Conservation (phyloP, 108 stramenopile species). For the Nannochloropsis gaditana region DNA sequence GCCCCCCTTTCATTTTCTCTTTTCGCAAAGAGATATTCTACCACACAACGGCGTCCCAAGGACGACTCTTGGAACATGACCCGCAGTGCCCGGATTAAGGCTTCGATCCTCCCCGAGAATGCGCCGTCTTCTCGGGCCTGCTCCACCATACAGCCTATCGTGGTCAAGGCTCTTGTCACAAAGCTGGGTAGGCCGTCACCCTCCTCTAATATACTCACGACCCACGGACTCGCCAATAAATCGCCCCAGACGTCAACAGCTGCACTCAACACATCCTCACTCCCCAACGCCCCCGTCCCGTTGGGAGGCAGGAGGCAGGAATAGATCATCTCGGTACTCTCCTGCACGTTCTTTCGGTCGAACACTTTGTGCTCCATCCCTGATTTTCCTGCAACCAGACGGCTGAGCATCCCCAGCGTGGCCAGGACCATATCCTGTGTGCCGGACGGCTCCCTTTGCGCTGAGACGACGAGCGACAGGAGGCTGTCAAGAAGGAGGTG, state of each 20-base stretch:
- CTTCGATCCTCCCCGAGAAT: background rate
- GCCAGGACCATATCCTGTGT: background rate
- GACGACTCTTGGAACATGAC: constrained; percentile 9
- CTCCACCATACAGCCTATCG: background rate
- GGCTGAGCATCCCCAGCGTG: background rate
- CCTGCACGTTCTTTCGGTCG: background rate
- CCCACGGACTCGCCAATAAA: background rate
- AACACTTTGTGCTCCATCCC: background rate
- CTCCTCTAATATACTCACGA: background rate
- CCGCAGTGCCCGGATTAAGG: background rate
- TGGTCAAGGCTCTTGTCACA: background rate
- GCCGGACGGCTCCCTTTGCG: background rate
- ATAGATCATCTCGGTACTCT: background rate
- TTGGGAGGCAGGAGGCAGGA: background rate
- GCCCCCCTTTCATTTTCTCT: no score
- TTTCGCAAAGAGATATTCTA: no score
- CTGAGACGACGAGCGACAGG: constrained; percentile 6
- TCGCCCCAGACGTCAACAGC: background rate
- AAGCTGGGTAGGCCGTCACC: background rate
- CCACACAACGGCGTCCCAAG: background rate
- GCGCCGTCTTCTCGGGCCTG: background rate
- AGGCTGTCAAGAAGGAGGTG: background rate
- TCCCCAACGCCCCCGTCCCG: background rate
- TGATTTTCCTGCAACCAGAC: background rate
- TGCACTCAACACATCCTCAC: background rate